Evolutionary conservation across 495 filamentous ascomycete genomes (phyloP).

Genomic region (Penicillium maclennaniae): DNA sequence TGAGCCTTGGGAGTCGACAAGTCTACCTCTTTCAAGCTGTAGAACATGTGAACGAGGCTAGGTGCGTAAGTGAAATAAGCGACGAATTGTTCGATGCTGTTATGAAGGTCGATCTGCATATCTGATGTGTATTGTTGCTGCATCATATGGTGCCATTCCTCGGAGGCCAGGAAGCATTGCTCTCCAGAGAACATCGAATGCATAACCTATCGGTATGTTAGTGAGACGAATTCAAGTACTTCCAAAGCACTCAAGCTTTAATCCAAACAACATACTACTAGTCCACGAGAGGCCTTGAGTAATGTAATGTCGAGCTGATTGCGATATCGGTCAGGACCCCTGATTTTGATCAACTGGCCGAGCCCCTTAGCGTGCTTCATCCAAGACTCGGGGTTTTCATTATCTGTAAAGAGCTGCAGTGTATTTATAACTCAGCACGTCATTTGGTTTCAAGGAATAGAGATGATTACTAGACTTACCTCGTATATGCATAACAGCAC

Average conservation of each 20-base stretch:
- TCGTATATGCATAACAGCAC: constrained; percentile 35
- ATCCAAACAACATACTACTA: constrained; percentile 25
- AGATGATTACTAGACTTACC: constrained; percentile 12
- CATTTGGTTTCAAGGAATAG: not conserved
- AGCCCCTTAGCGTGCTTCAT: constrained; percentile 38
- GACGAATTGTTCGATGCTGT: constrained; percentile 29
- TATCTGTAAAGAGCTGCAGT: constrained; percentile 30
- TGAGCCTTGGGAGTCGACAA: constrained; percentile 6
- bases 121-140: constrained; percentile 16
- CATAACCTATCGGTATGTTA: constrained; percentile 26
- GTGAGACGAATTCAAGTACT: not conserved
- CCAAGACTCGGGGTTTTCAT: constrained; percentile 30
- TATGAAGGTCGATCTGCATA: constrained; percentile 12
- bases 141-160: constrained; percentile 33
- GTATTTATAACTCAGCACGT: not conserved
- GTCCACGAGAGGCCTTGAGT: constrained; percentile 30
- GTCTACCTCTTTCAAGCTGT: constrained; percentile 20
- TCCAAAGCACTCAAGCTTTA: not conserved
- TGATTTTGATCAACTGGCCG: constrained; percentile 24
- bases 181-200: constrained; percentile 33
- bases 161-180: constrained; percentile 27
- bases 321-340: constrained; percentile 27
- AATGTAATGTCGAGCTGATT: constrained; percentile 26
- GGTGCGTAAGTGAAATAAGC: constrained; percentile 30
- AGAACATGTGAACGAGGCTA: constrained; percentile 30